Conservation (phyloP, 495 filamentous ascomycete species). For the Thermothielavioides terrestris region DNA sequence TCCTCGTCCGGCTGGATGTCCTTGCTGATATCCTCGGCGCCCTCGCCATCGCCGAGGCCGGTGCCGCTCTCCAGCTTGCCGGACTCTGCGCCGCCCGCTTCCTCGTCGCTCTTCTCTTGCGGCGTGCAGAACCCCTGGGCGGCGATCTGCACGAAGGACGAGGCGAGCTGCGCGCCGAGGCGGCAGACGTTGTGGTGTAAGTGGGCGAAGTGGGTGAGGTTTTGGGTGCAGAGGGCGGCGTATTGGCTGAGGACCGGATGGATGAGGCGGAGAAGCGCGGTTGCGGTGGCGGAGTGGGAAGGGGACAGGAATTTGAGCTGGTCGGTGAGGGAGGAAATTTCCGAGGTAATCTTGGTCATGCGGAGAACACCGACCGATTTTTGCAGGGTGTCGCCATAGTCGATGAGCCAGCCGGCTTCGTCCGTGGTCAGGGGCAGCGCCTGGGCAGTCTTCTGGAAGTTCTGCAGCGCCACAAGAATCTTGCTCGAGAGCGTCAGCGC, state of each 20-base stretch:
- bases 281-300: slow-evolving; percentile 34
- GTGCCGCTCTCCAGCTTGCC: slow-evolving; percentile 86
- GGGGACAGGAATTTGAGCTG: slow-evolving; percentile 44
- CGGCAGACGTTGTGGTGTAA: slow-evolving; percentile 64
- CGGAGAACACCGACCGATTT: slow-evolving; percentile 51
- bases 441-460: slow-evolving; percentile 45
- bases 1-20: slow-evolving; percentile 92
- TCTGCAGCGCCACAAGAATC: slow-evolving; percentile 66
- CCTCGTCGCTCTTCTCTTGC: slow-evolving; percentile 59
- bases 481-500: slow-evolving; percentile 51
- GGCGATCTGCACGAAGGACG: slow-evolving; percentile 65
- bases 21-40: slow-evolving; percentile 94
- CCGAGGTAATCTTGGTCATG: slow-evolving; percentile 40
- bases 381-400: slow-evolving; percentile 49
- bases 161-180: slow-evolving; percentile 62
- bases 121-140: slow-evolving; percentile 88
- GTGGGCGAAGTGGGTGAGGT: slow-evolving; percentile 43
- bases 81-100: slow-evolving; percentile 52
- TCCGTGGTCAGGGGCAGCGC: slow-evolving; percentile 44
- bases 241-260: slow-evolving; percentile 72
- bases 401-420: slow-evolving; percentile 54
- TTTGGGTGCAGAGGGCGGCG: slow-evolving; percentile 45
- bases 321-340: slow-evolving; percentile 38
- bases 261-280: slow-evolving; percentile 56
- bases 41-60: slow-evolving; percentile 91